A percentile compares a stretch with the other conserved stretches of the same genome.
Evolutionary conservation across 2,329 filamentous ascomycete genomes (phyloP).

Genomic region (Penicillium sclerotiorum): DNA sequence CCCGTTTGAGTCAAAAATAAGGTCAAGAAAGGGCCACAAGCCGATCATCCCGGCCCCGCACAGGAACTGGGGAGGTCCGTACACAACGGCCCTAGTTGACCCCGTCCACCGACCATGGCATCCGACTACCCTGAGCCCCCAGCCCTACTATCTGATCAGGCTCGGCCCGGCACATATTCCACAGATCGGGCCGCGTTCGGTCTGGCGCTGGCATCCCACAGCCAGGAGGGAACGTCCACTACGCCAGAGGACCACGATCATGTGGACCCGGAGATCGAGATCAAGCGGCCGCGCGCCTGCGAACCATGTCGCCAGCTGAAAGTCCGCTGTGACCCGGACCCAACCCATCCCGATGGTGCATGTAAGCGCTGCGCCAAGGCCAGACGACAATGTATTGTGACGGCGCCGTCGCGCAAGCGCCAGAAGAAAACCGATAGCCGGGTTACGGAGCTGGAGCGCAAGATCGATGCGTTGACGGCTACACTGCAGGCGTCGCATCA

Average conservation of each 20-base stretch:
- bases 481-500: slow-evolving; percentile 65
- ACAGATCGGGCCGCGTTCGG: slow-evolving; percentile 1
- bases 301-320: slow-evolving; percentile 76
- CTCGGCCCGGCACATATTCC: too few relatives aligned
- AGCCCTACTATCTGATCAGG: too few relatives aligned
- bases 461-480: slow-evolving; percentile 85
- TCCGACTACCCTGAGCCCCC: slow-evolving; percentile 33
- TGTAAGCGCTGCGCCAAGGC: slow-evolving; percentile 81
- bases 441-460: slow-evolving; percentile 88
- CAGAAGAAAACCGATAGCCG: slow-evolving; percentile 91
- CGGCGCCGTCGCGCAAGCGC: slow-evolving; percentile 72
- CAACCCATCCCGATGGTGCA: slow-evolving; percentile 61
- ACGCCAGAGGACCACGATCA: slow-evolving; percentile 23
- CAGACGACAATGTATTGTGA: slow-evolving; percentile 74
- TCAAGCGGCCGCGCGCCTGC: slow-evolving; percentile 71
- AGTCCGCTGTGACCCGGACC: slow-evolving; percentile 82
- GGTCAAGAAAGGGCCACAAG: too few relatives aligned
- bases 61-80: not conserved
- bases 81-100: slow-evolving; percentile 5
- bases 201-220: not conserved
- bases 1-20: too few relatives aligned
- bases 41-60: slow-evolving; percentile 7
- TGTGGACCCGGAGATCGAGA: slow-evolving; percentile 42
- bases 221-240: slow-evolving; percentile 4
- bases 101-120: slow-evolving; percentile 11